Conservation (phyloP, 2,329 filamentous ascomycete genomes). For the Exophiala mesophila region DNA sequence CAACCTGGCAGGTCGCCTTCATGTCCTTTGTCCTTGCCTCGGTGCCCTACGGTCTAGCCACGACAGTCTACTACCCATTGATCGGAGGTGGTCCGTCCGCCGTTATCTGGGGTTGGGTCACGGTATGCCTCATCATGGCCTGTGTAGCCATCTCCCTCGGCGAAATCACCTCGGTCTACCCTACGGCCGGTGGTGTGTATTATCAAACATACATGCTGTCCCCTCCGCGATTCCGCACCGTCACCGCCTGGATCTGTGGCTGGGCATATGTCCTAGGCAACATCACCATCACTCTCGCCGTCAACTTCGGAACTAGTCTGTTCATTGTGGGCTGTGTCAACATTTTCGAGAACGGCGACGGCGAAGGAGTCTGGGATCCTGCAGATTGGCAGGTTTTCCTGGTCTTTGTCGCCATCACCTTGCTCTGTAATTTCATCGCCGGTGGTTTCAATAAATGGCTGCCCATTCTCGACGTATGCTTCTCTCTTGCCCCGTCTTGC, state of each 20-base stretch:
- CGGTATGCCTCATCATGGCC: constrained; percentile 63
- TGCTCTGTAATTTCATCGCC: constrained; percentile 48
- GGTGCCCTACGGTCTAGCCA: constrained; percentile 68
- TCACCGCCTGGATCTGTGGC: constrained; percentile 66
- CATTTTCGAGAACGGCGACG: constrained; percentile 47
- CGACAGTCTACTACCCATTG: constrained; percentile 64
- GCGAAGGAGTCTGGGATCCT: constrained; percentile 42
- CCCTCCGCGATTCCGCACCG: constrained; percentile 54
- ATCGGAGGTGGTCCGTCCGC: constrained; percentile 62
- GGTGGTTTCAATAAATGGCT: constrained; percentile 51
- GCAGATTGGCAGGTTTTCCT: constrained; percentile 44
- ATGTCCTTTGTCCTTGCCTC: constrained; percentile 63
- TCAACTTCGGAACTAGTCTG: constrained; percentile 66
- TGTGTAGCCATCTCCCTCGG: constrained; percentile 66
- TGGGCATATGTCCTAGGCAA: constrained; percentile 76
- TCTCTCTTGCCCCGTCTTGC: constrained; percentile 1
- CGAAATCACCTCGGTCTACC: constrained; percentile 71
- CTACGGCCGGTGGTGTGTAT: constrained; percentile 73
- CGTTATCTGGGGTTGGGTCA: constrained; percentile 69
- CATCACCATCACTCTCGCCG: constrained; percentile 76
- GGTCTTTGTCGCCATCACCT: constrained; percentile 47
- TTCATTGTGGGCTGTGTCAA: constrained; percentile 54
- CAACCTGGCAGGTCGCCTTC: constrained; percentile 24
- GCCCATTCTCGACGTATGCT: constrained; percentile 60
- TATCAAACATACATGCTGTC: constrained; percentile 75